A percentile compares a stretch with the other conserved stretches of the same genome.
phyloP scores from a whole-genome alignment of 2,329 filamentous ascomycete species.

The Mycogone perniciosa region DNA sequence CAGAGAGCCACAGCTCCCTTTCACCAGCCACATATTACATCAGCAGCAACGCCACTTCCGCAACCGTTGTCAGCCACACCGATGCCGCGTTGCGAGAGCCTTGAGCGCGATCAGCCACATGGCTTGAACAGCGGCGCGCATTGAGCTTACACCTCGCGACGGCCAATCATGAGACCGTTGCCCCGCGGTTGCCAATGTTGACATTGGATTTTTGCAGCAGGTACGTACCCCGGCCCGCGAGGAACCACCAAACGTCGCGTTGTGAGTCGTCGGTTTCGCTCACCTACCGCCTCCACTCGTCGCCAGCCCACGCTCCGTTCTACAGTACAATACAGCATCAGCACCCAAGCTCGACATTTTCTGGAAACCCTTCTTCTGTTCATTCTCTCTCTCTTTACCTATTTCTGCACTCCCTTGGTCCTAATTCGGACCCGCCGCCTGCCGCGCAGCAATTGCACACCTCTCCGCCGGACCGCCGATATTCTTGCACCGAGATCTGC shows the following conservation, averaged over 20 bases:
- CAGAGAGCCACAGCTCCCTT: conserved; percentile 1
- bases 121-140: conserved; percentile 18
- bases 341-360: conserved; percentile 7
- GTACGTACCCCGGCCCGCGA: conserved; percentile 18
- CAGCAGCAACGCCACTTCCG: background rate
- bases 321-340: conserved; percentile 11
- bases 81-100: background rate
- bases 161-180: conserved; percentile 48
- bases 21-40: background rate
- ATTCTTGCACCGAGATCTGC: background rate
- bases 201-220: conserved; percentile 22
- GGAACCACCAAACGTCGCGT: conserved; percentile 17
- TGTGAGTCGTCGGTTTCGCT: conserved; percentile 15
- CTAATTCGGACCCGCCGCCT: background rate
- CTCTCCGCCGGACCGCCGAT: conserved; percentile 1
- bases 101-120: conserved; percentile 11
- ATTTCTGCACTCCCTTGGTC: background rate
- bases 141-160: conserved; percentile 10
- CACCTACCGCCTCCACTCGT: conserved; percentile 14
- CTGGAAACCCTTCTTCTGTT: conserved; percentile 10
- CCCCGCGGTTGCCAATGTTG: conserved; percentile 51
- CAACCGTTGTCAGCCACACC: conserved; percentile 14
- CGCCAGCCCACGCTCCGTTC: conserved; percentile 10
- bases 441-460: background rate
- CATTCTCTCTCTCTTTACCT: conserved; percentile 4